Evolutionary conservation across 2,329 filamentous ascomycete genomes (phyloP).

Genomic region (Stagonosporopsis tanaceti): DNA sequence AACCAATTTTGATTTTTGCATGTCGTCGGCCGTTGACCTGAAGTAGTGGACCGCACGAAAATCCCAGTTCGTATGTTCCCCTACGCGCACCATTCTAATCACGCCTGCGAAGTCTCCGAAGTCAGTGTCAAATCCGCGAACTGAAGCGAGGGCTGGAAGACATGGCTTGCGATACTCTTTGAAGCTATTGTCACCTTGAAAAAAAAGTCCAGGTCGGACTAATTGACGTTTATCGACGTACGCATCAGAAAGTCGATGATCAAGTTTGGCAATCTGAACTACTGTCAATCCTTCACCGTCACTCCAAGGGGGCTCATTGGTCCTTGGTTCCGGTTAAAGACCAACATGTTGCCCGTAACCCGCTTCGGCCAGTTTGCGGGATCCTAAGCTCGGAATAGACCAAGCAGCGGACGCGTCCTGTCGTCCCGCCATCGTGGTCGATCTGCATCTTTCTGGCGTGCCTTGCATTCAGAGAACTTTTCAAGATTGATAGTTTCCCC

Average conservation of each 20-base stretch:
- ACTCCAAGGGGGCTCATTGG: not conserved
- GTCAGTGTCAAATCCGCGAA: too few relatives aligned
- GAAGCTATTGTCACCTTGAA: too few relatives aligned
- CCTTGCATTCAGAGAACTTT: not conserved
- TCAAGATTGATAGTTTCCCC: too few relatives aligned
- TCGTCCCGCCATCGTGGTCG: not conserved
- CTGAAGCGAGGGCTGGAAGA: too few relatives aligned
- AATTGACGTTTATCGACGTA: not conserved
- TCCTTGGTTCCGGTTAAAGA: not conserved
- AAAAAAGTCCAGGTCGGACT: too few relatives aligned
- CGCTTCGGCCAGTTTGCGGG: not conserved
- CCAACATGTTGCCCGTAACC: not conserved
- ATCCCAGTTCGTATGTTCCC: too few relatives aligned
- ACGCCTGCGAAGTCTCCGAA: too few relatives aligned
- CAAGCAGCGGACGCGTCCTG: not conserved
- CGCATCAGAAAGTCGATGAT: not conserved
- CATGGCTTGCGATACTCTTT: too few relatives aligned
- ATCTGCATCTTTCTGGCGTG: not conserved
- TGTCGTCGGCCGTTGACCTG: not conserved
- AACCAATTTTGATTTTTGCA: not conserved
- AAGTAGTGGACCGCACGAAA: too few relatives aligned
- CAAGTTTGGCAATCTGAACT: not conserved
- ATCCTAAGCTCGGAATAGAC: not conserved
- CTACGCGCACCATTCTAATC: too few relatives aligned
- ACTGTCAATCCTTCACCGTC: not conserved